These are phyloP conservation scores for Dipodascopsis tothii DNA, from an alignment of 805 yeast genomes.

Conservation along the genomic window DNA sequence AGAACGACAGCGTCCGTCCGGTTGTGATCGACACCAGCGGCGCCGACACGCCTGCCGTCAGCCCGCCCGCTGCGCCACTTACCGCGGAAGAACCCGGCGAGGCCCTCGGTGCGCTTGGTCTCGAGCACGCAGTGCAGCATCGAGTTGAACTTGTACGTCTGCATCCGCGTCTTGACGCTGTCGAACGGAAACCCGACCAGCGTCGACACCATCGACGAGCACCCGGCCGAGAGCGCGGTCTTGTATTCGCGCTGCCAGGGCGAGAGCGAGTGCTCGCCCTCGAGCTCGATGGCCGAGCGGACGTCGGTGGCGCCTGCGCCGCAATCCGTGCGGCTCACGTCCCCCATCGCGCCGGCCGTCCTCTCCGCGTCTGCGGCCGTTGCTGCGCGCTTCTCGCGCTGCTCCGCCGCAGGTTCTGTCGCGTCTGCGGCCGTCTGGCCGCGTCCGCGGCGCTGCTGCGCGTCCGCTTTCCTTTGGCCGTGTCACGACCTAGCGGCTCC, in stretches of 20 bases:
- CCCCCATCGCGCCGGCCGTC: too few relatives aligned
- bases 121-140: conserved; percentile 50
- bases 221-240: conserved; percentile 49
- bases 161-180: conserved; percentile 81
- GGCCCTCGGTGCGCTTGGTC: conserved; percentile 56
- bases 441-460: too few relatives aligned
- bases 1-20: conserved; percentile 58
- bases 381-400: too few relatives aligned
- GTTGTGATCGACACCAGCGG: conserved; percentile 29
- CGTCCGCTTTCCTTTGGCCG: too few relatives aligned
- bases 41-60: conserved; percentile 5
- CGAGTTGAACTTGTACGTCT: conserved; percentile 58
- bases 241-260: conserved; percentile 18
- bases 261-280: not conserved
- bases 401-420: too few relatives aligned
- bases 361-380: too few relatives aligned
- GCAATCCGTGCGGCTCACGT: too few relatives aligned
- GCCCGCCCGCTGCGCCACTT: not conserved
- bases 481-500: too few relatives aligned
- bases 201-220: conserved; percentile 56
- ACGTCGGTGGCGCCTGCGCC: too few relatives aligned
- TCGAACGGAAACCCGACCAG: conserved; percentile 77
- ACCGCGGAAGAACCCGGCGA: conserved; percentile 61
- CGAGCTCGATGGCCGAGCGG: not conserved
- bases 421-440: too few relatives aligned